Base-by-base conservation (phyloP, 371 early-diverging fungal species). In the Mortierella sp. region DNA sequence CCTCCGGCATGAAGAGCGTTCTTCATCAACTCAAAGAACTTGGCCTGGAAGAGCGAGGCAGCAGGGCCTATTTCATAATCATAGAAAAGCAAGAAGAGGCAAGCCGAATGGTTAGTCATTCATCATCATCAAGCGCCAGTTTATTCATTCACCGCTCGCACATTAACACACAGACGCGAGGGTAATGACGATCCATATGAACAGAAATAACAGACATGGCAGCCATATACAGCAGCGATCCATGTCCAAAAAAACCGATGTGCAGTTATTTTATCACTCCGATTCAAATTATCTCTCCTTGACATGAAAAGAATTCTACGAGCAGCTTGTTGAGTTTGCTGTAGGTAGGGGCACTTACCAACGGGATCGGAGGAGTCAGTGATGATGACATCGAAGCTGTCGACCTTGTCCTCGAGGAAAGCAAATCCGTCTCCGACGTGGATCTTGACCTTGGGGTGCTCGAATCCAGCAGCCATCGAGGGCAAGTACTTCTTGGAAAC, bases 321-420 rank as follows among this genome's bases (percentile, higher is more conserved):
- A 51, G 16, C 21, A 18, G 51, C 21, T 4, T 21, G 51, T 21
- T 5, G 16, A 46, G 48, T 46, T 46, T 46, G 51, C 21, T 51
- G 18, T 51, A 0, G 21, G 5, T 51, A 5, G 51, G 51, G 51
- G 54, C 6, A 71, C 78, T 84, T 81, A 91, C 96, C 98, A 83
- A 97, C 98, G 56, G 99, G 99, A 81, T 99, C 99, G 32, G 98
- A 97, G n/a, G 97, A 96, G 81, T 99, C 99, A 74, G 99, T 99
- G 91, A 99, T 98, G 87, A 99, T 98, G 49, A 98, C 97, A 89
- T 99, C 99, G 88, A 96, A 99, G 79, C 92, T 89, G 78, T 95
- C 94, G 71, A 88, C 88, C 91, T 97, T 95, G 89, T 95, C 95
- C 91, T 95, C 93, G 84, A 99, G 91, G 91, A 95, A 99, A 44